phyloP scores from a whole-genome alignment of 768 basidiomycete genomes.

The Hortiboletus campestris region DNA sequence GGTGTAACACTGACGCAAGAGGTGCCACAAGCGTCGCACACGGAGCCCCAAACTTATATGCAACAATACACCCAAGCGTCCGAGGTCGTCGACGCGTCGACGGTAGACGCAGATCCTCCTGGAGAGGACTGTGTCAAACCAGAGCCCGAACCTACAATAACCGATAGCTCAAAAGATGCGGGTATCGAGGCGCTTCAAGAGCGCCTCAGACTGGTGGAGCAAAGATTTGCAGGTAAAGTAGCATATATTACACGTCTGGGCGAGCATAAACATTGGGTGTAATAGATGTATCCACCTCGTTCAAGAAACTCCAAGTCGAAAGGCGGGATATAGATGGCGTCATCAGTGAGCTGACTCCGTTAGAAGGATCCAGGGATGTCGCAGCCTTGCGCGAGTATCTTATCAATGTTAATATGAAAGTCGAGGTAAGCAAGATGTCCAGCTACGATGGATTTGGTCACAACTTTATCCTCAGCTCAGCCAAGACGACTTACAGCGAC shows the following conservation, averaged over 20 bases:
- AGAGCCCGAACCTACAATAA: neutral
- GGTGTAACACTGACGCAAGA: neutral
- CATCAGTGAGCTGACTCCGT: constrained; percentile 67
- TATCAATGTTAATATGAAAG: constrained; percentile 60
- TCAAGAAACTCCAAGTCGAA: constrained; percentile 72
- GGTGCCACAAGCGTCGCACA: neutral
- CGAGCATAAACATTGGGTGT: constrained; percentile 3
- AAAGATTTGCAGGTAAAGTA: constrained; percentile 66
- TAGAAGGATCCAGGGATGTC: constrained; percentile 62
- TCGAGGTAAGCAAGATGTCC: constrained; percentile 52
- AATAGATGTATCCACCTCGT: constrained; percentile 77
- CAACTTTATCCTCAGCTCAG: constrained; percentile 44
- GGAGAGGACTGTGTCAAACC: neutral
- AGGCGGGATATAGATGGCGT: constrained; percentile 65
- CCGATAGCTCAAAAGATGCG: constrained; percentile 5
- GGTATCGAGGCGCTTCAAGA: constrained; percentile 62
- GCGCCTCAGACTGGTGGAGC: constrained; percentile 67
- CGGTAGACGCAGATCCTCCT: neutral
- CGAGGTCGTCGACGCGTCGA: neutral
- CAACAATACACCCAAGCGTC: neutral
- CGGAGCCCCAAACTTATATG: neutral
- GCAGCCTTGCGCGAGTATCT: constrained; percentile 74
- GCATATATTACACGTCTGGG: neutral
- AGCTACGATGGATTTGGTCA: neutral
- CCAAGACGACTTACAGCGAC: constrained; percentile 75